These are phyloP conservation scores for Nidularia sp. DNA, from an alignment of 768 basidiomycete genomes.

Conservation along the genomic window DNA sequence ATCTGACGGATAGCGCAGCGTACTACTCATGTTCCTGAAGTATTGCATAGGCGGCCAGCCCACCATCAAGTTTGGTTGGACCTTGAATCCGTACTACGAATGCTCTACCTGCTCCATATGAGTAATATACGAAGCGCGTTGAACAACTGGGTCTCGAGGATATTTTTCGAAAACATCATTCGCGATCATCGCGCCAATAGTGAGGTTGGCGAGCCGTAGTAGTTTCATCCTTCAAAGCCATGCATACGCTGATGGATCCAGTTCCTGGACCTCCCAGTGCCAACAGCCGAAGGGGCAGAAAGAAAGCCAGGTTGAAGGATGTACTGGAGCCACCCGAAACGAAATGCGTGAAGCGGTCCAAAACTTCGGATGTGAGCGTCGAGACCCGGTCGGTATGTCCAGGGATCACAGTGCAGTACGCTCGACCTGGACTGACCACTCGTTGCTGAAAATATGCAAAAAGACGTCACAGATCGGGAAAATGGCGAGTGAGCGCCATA, in stretches of 20 bases:
- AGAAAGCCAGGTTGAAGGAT: neutral
- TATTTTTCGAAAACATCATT: neutral
- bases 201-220: neutral
- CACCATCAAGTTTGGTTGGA: neutral
- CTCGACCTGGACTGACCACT: neutral
- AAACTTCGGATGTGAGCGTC: neutral
- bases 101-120: neutral
- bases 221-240: neutral
- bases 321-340: neutral
- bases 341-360: neutral
- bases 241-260: neutral
- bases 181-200: neutral
- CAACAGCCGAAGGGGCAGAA: neutral
- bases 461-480: neutral
- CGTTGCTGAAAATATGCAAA: neutral
- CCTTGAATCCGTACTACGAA: neutral
- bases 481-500: neutral
- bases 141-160: neutral
- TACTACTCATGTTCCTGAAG: no score
- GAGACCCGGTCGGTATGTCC: neutral
- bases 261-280: neutral
- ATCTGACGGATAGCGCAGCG: no score
- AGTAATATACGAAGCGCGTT: neutral
- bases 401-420: neutral
- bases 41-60: neutral